phyloP scores from a whole-genome alignment of 2,329 filamentous ascomycete species.

The Fusarium sp. region DNA sequence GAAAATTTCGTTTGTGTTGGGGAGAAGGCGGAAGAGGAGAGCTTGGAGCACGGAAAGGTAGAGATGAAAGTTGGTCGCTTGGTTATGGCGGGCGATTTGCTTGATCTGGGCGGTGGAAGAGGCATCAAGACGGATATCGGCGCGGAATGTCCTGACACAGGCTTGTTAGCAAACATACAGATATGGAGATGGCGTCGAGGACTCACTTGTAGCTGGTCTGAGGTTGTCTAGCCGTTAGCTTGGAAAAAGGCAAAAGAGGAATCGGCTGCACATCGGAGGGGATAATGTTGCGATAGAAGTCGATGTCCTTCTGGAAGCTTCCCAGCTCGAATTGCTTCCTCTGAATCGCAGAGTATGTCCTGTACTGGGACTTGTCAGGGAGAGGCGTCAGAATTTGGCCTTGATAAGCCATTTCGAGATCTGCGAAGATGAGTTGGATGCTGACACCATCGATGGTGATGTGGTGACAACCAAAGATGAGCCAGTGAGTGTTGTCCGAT shows the following conservation, averaged over 20 bases:
- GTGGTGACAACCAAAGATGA: not conserved
- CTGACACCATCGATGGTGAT: not conserved
- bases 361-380: not conserved
- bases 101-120: not conserved
- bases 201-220: not conserved
- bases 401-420: not conserved
- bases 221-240: not conserved
- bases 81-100: not conserved
- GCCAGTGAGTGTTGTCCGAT: not conserved
- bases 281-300: not conserved
- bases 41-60: not conserved
- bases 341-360: not conserved
- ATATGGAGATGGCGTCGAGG: not conserved
- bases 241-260: not conserved
- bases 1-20: not conserved
- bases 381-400: not conserved
- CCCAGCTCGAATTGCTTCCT: not conserved
- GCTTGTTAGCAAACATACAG: not conserved
- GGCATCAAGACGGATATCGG: not conserved
- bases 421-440: not conserved
- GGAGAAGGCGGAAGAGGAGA: not conserved
- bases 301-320: not conserved
- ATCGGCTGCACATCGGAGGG: not conserved
- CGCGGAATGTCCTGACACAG: not conserved
- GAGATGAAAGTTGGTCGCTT: constrained; percentile 4